Base-by-base conservation (phyloP, 2,329 filamentous ascomycete genomes). In the Clonostachys chloroleuca region DNA sequence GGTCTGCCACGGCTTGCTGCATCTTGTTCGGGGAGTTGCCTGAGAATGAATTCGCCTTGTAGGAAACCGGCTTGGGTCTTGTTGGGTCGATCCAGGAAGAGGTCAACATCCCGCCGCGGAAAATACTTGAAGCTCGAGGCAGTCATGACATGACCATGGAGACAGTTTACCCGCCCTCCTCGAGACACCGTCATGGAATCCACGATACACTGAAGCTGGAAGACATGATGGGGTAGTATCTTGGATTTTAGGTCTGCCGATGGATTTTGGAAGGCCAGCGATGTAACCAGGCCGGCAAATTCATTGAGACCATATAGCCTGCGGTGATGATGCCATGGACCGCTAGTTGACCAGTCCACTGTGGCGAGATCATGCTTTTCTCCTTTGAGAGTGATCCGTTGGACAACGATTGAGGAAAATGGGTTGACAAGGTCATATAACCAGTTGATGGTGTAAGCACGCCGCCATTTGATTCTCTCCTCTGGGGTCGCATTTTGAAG, bases 141-240 rank as follows among this genome's bases (percentile, higher is more conserved):
- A 30, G 24, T 30, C 2, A 30, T 30, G 24, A 69, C 47, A 54
- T 74, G 66, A 0, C 68, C 67, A 13, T 47, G 42, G 5, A 70
- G 34, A 10, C 43, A 43, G 44, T 52, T 58, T 2, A 64, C 16
- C 2, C 55, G 59, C 73, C 74, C 78, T 5, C 74, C 72, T 1
- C 65, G 66, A 13, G 66, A 75, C 2, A 69, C 59, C 3, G 63
- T 60, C 35, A 75, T 58, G 2, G 74, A 70, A 49, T 78, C 75
- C 12, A 77, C 65, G 34, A 78, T 73, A 48, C 68, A 72, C 50
- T 78, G 72, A 0, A 79, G 58, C 36, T 77, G 66, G 48, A 79
- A 76, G 2, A 78, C 69, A 49, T 72, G 66, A 35, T 72, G 69
- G 0, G 73, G 73, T 1, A 69, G 57, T 14, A 79, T 75, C 34